phyloP scores from a whole-genome alignment of 208 protist species.

The Tritrichomonas foetus region DNA sequence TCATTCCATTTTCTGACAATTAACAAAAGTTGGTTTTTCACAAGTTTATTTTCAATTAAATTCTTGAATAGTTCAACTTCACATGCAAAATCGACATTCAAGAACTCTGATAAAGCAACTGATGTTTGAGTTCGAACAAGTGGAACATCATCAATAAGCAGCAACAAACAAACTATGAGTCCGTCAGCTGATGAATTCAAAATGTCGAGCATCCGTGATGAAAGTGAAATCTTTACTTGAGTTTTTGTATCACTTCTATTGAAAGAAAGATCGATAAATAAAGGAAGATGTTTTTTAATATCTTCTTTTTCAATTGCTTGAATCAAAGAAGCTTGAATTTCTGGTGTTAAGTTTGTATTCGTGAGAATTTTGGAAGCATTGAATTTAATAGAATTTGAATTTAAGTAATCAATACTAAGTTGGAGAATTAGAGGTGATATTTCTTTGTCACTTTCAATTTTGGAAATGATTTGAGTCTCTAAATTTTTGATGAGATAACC shows the following conservation, averaged over 20 bases:
- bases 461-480: no score
- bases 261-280: background rate
- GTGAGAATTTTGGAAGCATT: no score
- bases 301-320: background rate
- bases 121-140: background rate
- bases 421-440: no score
- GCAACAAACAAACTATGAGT: background rate
- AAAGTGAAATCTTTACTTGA: background rate
- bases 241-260: background rate
- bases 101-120: background rate
- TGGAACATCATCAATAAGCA: conserved; percentile 21
- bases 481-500: no score
- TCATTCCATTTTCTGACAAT: background rate
- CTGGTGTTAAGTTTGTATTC: background rate
- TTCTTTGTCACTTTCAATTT: no score
- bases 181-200: background rate
- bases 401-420: no score
- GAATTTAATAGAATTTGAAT: no score
- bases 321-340: background rate
- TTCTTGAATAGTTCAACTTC: background rate
- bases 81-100: no score
- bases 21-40: no score
- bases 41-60: no score
- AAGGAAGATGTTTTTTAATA: background rate
- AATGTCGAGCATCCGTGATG: background rate